Evolutionary conservation across 1,284 basidiomycete genomes (phyloP).

Genomic region (Tylopilus sp.): DNA sequence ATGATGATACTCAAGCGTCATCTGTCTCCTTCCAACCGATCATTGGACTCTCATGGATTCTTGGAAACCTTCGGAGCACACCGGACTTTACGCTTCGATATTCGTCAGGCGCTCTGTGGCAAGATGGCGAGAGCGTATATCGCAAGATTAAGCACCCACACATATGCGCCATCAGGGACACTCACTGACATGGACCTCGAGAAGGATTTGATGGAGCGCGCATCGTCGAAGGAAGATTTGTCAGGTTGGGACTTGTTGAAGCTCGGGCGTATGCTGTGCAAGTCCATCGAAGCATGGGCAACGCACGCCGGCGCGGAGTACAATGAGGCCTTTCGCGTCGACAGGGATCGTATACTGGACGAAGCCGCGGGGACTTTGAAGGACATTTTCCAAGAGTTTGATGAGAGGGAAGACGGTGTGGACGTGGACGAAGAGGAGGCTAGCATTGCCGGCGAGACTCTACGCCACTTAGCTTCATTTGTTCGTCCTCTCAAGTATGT

Average conservation of each 20-base stretch:
- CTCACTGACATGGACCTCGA: conserved; percentile 57
- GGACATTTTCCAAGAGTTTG: conserved; percentile 69
- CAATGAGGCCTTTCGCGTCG: conserved; percentile 21
- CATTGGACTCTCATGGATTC: conserved; percentile 25
- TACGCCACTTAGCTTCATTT: conserved; percentile 55
- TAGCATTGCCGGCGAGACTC: conserved; percentile 53
- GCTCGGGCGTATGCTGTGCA: conserved; percentile 51
- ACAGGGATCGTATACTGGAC: conserved; percentile 57
- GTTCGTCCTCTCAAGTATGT: conserved; percentile 53
- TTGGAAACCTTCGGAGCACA: conserved; percentile 55
- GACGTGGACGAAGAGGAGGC: conserved; percentile 67
- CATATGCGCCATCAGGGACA: conserved; percentile 56
- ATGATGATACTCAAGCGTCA: conserved; percentile 55
- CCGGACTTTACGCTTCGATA: conserved; percentile 59
- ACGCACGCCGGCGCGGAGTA: conserved; percentile 29
- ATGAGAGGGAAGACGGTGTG: conserved; percentile 56
- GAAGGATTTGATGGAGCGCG: conserved; percentile 60
- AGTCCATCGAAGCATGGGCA: conserved; percentile 58
- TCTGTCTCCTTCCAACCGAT: conserved; percentile 35
- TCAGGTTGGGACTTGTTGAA: conserved; percentile 60
- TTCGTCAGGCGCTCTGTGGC: conserved; percentile 56
- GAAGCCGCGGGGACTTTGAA: conserved; percentile 65
- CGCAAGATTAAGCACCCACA: conserved; percentile 46
- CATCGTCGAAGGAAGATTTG: conserved; percentile 63
- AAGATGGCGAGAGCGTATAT: conserved; percentile 65